Evolutionary conservation across 257 asterid species (phyloP).

Genomic region (Nyctanthes arbortristis): DNA sequence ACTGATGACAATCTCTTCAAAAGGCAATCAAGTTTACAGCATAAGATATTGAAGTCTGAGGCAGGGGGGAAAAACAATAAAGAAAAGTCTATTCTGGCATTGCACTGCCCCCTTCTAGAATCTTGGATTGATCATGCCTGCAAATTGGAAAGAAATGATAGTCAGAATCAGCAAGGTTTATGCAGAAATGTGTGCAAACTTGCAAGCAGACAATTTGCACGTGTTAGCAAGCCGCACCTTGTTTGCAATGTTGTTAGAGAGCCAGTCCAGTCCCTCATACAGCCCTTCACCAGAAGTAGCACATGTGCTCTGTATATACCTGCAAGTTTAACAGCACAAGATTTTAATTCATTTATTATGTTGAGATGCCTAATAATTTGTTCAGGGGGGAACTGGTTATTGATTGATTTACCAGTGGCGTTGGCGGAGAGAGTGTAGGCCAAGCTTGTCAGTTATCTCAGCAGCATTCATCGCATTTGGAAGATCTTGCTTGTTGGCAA

Average conservation of each 20-base stretch:
- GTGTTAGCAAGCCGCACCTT: background rate
- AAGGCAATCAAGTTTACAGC: background rate
- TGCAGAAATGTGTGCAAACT: background rate
- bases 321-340: background rate
- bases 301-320: slow-evolving; percentile 3
- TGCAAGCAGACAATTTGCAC: background rate
- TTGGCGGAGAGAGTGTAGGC: background rate
- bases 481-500: background rate
- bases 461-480: background rate
- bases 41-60: background rate
- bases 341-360: background rate
- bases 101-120: background rate
- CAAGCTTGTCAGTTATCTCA: background rate
- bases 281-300: background rate
- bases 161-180: background rate
- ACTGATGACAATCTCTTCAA: background rate
- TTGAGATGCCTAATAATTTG: background rate
- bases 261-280: background rate
- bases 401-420: background rate
- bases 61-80: background rate
- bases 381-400: background rate
- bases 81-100: background rate
- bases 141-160: background rate
- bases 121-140: background rate
- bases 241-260: background rate